phyloP scores from a whole-genome alignment of 331 rosid species.

The Malus hybrid region DNA sequence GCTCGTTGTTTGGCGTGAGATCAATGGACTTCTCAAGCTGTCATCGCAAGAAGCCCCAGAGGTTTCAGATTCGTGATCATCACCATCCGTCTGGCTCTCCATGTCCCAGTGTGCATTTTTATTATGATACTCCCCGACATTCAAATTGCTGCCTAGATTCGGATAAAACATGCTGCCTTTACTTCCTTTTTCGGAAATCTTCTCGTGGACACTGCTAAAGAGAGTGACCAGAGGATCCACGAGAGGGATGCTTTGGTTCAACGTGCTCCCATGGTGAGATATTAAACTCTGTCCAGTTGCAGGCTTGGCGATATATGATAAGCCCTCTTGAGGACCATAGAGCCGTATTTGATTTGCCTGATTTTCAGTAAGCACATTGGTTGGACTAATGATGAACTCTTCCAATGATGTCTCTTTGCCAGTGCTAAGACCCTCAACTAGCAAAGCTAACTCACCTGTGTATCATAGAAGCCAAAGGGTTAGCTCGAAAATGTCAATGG shows the following conservation, averaged over 20 bases:
- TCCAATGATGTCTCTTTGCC: conserved; percentile 18
- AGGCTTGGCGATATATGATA: conserved; percentile 13
- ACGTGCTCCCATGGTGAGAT: neutral
- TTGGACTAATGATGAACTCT: conserved; percentile 7
- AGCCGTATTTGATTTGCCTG: neutral
- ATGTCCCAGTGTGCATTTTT: conserved; percentile 12
- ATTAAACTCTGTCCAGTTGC: neutral
- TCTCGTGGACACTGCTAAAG: conserved; percentile 19
- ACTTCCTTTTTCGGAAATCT: neutral
- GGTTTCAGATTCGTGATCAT: conserved; percentile 1
- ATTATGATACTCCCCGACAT: neutral
- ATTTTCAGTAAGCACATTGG: neutral
- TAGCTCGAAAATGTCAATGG: neutral
- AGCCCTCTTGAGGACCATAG: conserved; percentile 6
- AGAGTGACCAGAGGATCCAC: conserved; percentile 26
- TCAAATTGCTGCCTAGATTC: neutral
- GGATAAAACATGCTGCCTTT: neutral
- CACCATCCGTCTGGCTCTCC: conserved; percentile 12
- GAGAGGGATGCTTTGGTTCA: neutral
- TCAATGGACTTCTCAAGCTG: conserved; percentile 19
- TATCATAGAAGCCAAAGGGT: neutral
- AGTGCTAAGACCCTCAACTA: conserved; percentile 16
- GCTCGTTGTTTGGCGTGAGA: neutral
- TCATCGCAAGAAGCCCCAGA: conserved; percentile 1
- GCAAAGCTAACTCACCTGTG: conserved; percentile 20